Evolutionary conservation across 257 asterid species (phyloP).

Genomic region (Ajuga chamaepitys): DNA sequence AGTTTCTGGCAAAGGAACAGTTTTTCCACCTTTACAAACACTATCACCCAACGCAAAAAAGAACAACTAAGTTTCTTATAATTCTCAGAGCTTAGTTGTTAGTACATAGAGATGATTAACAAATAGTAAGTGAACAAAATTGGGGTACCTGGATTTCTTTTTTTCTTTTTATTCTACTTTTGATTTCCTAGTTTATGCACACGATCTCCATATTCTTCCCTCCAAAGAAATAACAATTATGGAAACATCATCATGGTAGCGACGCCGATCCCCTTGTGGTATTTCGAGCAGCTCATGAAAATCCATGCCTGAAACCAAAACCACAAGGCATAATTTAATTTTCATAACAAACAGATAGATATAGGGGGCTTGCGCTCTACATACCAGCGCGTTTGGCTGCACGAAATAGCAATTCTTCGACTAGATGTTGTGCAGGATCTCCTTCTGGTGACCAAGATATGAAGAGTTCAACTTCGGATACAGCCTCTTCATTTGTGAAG

Average conservation of each 20-base stretch:
- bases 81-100: conserved; percentile 36
- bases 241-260: conserved; percentile 94
- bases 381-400: conserved; percentile 93
- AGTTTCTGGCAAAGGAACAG: conserved; percentile 14
- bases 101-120: conserved; percentile 16
- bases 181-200: conserved; percentile 46
- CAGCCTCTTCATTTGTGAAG: conserved; percentile 96
- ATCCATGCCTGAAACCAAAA: conserved; percentile 63
- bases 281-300: conserved; percentile 87
- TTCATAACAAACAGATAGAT: background rate
- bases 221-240: conserved; percentile 94
- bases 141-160: conserved; percentile 16
- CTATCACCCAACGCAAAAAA: conserved; percentile 12
- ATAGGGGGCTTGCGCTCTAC: background rate
- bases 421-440: conserved; percentile 95
- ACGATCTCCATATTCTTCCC: conserved; percentile 96
- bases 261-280: conserved; percentile 93
- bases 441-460: conserved; percentile 91
- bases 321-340: background rate
- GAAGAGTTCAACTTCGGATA: conserved; percentile 77
- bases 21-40: conserved; percentile 31
- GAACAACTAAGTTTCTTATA: conserved; percentile 30
- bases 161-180: conserved; percentile 11
- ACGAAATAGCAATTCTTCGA: conserved; percentile 79
- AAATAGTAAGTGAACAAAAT: conserved; percentile 39